These are phyloP conservation scores for Amphibolis antarctica DNA, from an alignment of 106 monocot species.

Conservation along the genomic window DNA sequence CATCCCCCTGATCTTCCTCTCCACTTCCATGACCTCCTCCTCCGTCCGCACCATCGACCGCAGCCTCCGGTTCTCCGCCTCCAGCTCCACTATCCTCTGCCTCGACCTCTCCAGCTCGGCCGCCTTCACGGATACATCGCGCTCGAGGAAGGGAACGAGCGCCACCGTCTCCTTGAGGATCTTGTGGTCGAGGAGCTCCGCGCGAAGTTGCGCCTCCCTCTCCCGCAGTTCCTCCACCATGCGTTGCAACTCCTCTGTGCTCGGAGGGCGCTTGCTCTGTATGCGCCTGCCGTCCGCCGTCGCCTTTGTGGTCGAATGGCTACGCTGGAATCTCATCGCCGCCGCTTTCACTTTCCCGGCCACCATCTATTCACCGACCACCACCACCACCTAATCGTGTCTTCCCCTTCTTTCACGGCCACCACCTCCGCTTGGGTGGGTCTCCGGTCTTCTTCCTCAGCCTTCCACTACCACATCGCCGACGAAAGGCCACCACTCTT, in stretches of 20 bases:
- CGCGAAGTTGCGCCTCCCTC: slow-evolving; percentile 51
- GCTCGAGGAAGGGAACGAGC: slow-evolving; percentile 76
- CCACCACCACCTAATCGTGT: not conserved
- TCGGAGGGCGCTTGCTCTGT: slow-evolving; percentile 16
- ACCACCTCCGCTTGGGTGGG: too few relatives aligned
- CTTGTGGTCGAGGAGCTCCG: slow-evolving; percentile 90
- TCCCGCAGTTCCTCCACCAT: slow-evolving; percentile 69
- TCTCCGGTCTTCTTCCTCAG: too few relatives aligned
- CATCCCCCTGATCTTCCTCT: slow-evolving; percentile 34
- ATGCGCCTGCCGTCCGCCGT: slow-evolving; percentile 23
- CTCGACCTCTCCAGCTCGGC: slow-evolving; percentile 7
- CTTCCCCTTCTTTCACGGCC: too few relatives aligned
- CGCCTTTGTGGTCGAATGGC: slow-evolving; percentile 23
- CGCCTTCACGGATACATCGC: slow-evolving; percentile 16
- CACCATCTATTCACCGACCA: slow-evolving; percentile 35
- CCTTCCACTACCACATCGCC: too few relatives aligned
- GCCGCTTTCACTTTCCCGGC: slow-evolving; percentile 84
- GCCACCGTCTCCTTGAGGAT: slow-evolving; percentile 71
- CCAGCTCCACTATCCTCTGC: slow-evolving; percentile 19
- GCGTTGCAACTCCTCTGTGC: slow-evolving; percentile 57
- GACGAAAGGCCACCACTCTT: too few relatives aligned
- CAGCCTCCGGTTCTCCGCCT: slow-evolving; percentile 38
- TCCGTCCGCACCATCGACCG: slow-evolving; percentile 8
- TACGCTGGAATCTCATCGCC: slow-evolving; percentile 68
- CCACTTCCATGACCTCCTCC: slow-evolving; percentile 21